phyloP scores from a whole-genome alignment of 768 basidiomycete species.

The Lactarius akahatsu region DNA sequence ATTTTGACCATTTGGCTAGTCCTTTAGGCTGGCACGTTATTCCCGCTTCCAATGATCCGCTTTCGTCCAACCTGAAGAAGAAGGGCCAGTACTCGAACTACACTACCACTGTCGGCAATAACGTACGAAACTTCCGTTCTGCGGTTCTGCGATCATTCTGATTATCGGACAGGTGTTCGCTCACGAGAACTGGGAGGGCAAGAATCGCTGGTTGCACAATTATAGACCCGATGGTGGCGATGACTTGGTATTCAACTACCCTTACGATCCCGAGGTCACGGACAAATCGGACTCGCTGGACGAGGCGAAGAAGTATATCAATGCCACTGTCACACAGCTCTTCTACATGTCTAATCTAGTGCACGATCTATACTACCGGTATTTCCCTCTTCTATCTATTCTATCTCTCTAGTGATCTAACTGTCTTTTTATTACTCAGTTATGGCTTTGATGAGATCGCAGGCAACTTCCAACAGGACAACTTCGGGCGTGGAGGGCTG shows the following conservation, averaged over 20 bases:
- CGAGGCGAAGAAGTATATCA: slow-evolving; percentile 81
- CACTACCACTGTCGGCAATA: slow-evolving; percentile 86
- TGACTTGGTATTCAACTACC: slow-evolving; percentile 62
- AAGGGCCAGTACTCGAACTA: slow-evolving; percentile 47
- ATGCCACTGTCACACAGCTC: slow-evolving; percentile 81
- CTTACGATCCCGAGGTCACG: slow-evolving; percentile 67
- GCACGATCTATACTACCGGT: slow-evolving; percentile 81
- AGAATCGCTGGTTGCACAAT: slow-evolving; percentile 60
- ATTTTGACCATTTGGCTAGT: slow-evolving; percentile 73
- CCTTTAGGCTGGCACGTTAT: slow-evolving; percentile 92
- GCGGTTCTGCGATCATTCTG: neutral
- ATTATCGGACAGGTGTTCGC: slow-evolving; percentile 62
- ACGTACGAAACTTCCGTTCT: slow-evolving; percentile 44
- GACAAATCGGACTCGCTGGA: slow-evolving; percentile 55
- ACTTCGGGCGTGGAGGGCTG: slow-evolving; percentile 86
- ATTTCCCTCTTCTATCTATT: neutral
- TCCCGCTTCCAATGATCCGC: slow-evolving; percentile 69
- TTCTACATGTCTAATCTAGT: slow-evolving; percentile 85
- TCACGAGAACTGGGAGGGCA: slow-evolving; percentile 90
- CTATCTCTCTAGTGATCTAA: neutral
- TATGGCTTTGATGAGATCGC: slow-evolving; percentile 90
- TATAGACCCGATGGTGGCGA: slow-evolving; percentile 72
- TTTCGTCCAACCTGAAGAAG: slow-evolving; percentile 32
- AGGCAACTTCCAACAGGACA: slow-evolving; percentile 98
- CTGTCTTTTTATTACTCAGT: slow-evolving; percentile 37